Percentiles rank a stretch among this genome's conserved stretches.
Evolutionary conservation across 148 eudicot species (phyloP).

Genomic region (Rhododendron mucronatum): DNA sequence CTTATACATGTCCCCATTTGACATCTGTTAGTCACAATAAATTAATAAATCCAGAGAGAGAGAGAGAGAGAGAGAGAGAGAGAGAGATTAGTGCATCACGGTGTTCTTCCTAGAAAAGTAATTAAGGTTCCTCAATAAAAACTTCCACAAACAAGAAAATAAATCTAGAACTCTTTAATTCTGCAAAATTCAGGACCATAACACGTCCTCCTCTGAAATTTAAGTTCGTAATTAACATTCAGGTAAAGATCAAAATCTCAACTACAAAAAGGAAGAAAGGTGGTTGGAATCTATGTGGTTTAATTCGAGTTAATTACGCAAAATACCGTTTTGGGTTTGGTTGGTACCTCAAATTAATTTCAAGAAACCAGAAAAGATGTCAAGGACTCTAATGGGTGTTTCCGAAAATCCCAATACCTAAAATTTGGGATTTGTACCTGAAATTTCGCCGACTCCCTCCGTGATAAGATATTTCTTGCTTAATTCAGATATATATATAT

Average conservation of each 20-base stretch:
- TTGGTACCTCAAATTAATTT: neutral
- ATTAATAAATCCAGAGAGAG: neutral
- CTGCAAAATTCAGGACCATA: neutral
- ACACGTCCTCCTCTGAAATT: neutral
- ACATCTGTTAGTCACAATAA: conserved; percentile 49
- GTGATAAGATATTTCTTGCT: neutral
- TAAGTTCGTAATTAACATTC: neutral
- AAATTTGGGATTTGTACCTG: neutral
- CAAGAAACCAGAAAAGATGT: neutral
- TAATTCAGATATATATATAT: neutral
- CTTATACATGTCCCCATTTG: conserved; percentile 81
- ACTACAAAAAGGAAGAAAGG: neutral
- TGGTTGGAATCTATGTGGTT: neutral
- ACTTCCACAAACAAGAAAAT: neutral
- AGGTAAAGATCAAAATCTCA: neutral
- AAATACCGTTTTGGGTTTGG: neutral
- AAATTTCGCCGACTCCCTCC: neutral
- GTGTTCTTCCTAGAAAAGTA: too few species aligned
- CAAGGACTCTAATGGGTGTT: neutral
- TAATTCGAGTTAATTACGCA: neutral
- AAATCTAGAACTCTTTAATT: neutral
- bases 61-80: neutral
- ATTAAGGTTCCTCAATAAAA: neutral
- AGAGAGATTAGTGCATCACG: neutral
- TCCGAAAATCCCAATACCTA: neutral